Base-by-base conservation (phyloP, 495 filamentous ascomycete genomes). In the Chaetomium fimeti region DNA sequence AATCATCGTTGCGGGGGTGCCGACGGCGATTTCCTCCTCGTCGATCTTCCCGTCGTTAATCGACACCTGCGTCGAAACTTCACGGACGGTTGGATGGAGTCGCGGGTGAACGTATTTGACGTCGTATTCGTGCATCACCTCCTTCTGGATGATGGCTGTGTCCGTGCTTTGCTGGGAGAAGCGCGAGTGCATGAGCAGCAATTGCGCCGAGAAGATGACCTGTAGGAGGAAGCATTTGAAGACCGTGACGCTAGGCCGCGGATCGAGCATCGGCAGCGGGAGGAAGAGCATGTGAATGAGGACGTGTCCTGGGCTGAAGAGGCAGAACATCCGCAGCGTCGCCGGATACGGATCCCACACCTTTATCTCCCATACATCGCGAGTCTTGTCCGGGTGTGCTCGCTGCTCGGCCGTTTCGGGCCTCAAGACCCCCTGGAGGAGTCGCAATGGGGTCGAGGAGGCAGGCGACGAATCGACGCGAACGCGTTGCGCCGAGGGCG, bases 91-190 rank as follows among this genome's bases (percentile, higher is more conserved):
- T 12, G 85, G 87, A 63, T 93, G 89, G 11, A 95, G 84, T n/a
- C 87, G 82, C 12, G 95, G 94, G 72, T 95, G 91, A 2, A 98
- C 94, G 66, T 85, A 96, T 81, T 98, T 98, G 54, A 86, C 89
- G 75, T 98, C 91, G 76, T 98, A 98, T 77, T 98, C 94, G 72
- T 91, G 87, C 78, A 97, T 77, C 8, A 98, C 93, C 74, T 97
- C 91, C 66, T 89, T 92, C 57, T 94, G 89, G 57, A 98, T 89
- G 29, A 98, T 77, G 0, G 86, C 82, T 2, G 84, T 82, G 74
- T 98, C 94, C 71, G 93, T 96, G 49, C 85, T 82, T 69, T 98
- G 92, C 71, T 93, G 93, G 5, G 84, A 83, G 75, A 92, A 97
- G 24, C 79, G 84, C 2, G 79, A 78, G 38, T 87, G 86, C 32